These are phyloP conservation scores for Cladorrhinum sp. DNA, from an alignment of 2,329 filamentous ascomycete species.

Conservation along the genomic window DNA sequence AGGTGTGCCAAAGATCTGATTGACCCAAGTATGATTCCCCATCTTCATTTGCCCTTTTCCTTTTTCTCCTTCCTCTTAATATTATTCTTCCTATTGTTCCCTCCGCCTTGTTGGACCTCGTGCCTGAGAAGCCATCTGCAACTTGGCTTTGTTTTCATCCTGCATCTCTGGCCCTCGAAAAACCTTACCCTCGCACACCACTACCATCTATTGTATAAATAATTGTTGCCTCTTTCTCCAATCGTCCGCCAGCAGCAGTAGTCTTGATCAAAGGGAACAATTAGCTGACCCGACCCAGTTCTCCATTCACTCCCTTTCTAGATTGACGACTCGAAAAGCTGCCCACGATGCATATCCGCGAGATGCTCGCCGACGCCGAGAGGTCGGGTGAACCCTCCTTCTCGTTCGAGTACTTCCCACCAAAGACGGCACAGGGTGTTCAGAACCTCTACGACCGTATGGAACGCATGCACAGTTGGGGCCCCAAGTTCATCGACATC, in stretches of 20 bases:
- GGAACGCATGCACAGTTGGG: slow-evolving; percentile 96
- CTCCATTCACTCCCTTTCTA: background rate
- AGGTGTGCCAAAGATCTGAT: slow-evolving; percentile 5
- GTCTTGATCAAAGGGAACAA: background rate
- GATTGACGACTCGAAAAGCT: slow-evolving; percentile 6
- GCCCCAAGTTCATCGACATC: slow-evolving; percentile 94
- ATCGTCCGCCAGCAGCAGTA: background rate
- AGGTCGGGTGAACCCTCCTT: slow-evolving; percentile 79
- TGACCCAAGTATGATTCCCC: slow-evolving; percentile 1
- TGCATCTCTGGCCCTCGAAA: background rate
- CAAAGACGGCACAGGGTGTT: slow-evolving; percentile 94
- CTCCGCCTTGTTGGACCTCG: background rate
- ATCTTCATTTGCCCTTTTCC: background rate
- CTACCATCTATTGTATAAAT: background rate
- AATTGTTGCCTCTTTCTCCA: background rate
- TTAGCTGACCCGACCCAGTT: slow-evolving; percentile 8
- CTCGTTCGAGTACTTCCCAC: slow-evolving; percentile 99
- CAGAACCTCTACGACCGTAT: slow-evolving; percentile 99
- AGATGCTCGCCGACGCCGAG: slow-evolving; percentile 83
- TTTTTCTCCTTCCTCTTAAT: background rate
- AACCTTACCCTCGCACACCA: background rate
- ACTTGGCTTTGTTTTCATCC: slow-evolving; percentile 3
- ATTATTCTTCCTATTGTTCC: slow-evolving; percentile 7
- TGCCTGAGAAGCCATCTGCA: slow-evolving; percentile 1
- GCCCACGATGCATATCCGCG: slow-evolving; percentile 84